phyloP scores from a whole-genome alignment of 345 rosid genomes.

The Acer yangbiense region DNA sequence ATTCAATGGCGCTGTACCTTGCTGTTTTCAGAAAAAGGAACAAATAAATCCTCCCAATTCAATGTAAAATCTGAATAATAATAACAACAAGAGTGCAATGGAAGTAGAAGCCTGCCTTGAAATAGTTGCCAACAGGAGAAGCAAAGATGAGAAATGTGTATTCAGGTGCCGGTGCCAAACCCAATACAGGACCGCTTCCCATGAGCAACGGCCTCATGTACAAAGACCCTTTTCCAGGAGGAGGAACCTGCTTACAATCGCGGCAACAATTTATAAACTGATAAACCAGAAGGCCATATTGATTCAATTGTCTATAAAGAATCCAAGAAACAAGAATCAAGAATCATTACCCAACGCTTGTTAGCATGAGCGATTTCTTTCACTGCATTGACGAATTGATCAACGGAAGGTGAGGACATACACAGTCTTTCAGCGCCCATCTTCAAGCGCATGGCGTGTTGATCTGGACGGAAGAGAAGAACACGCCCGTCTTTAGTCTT shows the following conservation, averaged over 20 bases:
- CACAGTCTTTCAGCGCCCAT: slow-evolving; percentile 83
- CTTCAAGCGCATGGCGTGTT: slow-evolving; percentile 70
- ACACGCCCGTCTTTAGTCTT: slow-evolving; percentile 67
- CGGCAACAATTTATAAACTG: background rate
- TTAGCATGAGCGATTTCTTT: slow-evolving; percentile 70
- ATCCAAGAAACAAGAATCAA: background rate
- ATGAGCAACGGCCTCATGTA: slow-evolving; percentile 82
- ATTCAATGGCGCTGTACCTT: slow-evolving; percentile 56
- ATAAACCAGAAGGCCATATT: background rate
- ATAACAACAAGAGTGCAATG: background rate
- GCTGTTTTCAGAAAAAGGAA: slow-evolving; percentile 36
- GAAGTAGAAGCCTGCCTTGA: slow-evolving; percentile 53
- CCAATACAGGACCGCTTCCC: slow-evolving; percentile 75
- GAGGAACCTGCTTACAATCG: slow-evolving; percentile 61
- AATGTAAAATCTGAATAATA: background rate
- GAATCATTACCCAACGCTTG: slow-evolving; percentile 70
- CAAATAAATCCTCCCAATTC: slow-evolving; percentile 4
- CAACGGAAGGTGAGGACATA: slow-evolving; percentile 77
- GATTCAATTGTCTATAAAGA: background rate
- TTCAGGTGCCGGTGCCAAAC: slow-evolving; percentile 75
- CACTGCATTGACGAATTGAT: slow-evolving; percentile 72
- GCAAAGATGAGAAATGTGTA: slow-evolving; percentile 69
- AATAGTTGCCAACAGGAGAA: slow-evolving; percentile 83
- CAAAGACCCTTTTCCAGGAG: slow-evolving; percentile 75
- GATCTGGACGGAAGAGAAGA: slow-evolving; percentile 73